A percentile compares a stretch with the other conserved stretches of the same genome.
Evolutionary conservation across 257 asterid species (phyloP).

Genomic region (Primulina tabacum): DNA sequence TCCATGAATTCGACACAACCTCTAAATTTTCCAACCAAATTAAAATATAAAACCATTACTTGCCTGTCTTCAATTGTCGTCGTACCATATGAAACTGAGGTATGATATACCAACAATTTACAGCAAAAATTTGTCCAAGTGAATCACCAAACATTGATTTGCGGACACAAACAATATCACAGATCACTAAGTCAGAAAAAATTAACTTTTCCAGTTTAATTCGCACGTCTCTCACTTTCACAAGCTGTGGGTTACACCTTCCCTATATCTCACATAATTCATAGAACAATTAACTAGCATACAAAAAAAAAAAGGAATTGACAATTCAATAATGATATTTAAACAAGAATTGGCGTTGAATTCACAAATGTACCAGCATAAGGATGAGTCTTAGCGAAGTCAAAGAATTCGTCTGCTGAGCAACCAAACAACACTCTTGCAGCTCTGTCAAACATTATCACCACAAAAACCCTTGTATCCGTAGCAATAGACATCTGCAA

Average conservation of each 20-base stretch:
- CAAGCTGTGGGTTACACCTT: neutral
- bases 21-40: neutral
- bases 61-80: no score
- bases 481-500: slow-evolving; percentile 84
- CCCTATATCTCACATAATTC: neutral
- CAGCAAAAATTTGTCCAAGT: neutral
- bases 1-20: neutral
- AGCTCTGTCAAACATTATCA: slow-evolving; percentile 84
- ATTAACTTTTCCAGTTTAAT: neutral
- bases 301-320: no score
- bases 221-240: neutral
- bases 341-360: neutral
- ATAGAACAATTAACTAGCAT: neutral
- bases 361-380: slow-evolving; percentile 48
- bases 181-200: neutral
- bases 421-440: slow-evolving; percentile 87
- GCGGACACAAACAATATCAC: neutral
- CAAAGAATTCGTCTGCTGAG: slow-evolving; percentile 79
- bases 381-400: slow-evolving; percentile 72
- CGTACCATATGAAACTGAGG: neutral
- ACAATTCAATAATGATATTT: neutral
- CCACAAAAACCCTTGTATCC: slow-evolving; percentile 60
- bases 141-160: neutral
- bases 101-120: slow-evolving; percentile 1
- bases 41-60: no score